Percentiles rank a stretch among this genome's conserved stretches.
These are phyloP conservation scores for Fusarium sp. DNA, from an alignment of 2,329 filamentous ascomycete genomes.

Conservation along the genomic window DNA sequence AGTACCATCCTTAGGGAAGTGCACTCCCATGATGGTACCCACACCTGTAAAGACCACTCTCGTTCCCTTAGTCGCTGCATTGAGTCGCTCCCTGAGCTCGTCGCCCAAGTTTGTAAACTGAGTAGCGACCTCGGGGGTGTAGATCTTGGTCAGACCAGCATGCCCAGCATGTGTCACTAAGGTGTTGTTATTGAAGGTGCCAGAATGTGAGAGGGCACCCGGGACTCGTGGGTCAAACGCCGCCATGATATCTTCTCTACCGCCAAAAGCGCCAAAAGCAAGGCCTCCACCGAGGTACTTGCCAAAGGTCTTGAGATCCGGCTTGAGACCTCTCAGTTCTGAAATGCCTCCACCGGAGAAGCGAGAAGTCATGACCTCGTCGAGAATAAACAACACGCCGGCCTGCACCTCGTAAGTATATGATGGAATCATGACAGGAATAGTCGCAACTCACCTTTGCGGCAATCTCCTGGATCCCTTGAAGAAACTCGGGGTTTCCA, in stretches of 20 bases:
- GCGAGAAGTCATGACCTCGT: slow-evolving; percentile 80
- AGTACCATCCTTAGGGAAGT: slow-evolving; percentile 54
- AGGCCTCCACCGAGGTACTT: slow-evolving; percentile 79
- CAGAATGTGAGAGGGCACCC: slow-evolving; percentile 66
- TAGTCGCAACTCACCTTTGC: slow-evolving; percentile 48
- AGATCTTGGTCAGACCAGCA: slow-evolving; percentile 55
- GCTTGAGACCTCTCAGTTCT: slow-evolving; percentile 59
- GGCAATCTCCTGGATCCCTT: slow-evolving; percentile 64
- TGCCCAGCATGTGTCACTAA: slow-evolving; percentile 71
- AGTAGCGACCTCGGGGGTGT: slow-evolving; percentile 52
- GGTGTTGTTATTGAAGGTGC: slow-evolving; percentile 78
- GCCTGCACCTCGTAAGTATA: slow-evolving; percentile 46
- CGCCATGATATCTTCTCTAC: slow-evolving; percentile 70
- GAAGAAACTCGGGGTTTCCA: slow-evolving; percentile 66
- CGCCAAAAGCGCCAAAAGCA: slow-evolving; percentile 77
- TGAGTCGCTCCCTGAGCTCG: slow-evolving; percentile 50
- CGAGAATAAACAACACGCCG: slow-evolving; percentile 74
- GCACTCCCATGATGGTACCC: slow-evolving; percentile 56
- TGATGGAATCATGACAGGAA: neutral
- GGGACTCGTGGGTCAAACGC: slow-evolving; percentile 66
- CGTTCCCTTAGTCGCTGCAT: slow-evolving; percentile 53
- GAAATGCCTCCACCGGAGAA: slow-evolving; percentile 66
- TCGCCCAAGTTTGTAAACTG: slow-evolving; percentile 54
- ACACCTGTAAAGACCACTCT: slow-evolving; percentile 57
- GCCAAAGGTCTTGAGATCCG: slow-evolving; percentile 75